These are phyloP conservation scores for Aegilops tauschii DNA, from an alignment of 176 grass and related monocot genomes.

Conservation along the genomic window DNA sequence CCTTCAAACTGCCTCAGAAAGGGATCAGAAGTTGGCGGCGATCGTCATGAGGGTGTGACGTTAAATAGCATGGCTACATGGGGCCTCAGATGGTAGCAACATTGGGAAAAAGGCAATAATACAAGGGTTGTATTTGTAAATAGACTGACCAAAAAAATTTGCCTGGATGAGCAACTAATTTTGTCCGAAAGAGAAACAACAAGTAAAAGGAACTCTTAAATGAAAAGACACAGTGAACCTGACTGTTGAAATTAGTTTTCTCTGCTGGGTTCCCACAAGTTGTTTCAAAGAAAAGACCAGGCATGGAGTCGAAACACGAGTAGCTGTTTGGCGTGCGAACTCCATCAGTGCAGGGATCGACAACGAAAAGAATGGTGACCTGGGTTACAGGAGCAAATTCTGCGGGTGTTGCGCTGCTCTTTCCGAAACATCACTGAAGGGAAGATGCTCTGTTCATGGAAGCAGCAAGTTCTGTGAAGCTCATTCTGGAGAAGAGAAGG, in stretches of 20 bases:
- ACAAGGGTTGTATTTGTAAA: slow-evolving; percentile 39
- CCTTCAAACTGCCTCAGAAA: slow-evolving; percentile 92
- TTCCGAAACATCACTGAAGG: not conserved
- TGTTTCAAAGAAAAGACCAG: not conserved
- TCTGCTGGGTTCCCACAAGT: not conserved
- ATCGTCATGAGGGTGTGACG: slow-evolving; percentile 39
- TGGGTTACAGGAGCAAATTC: not conserved
- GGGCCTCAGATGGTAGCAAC: not conserved
- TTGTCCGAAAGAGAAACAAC: slow-evolving; percentile 31
- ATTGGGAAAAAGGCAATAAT: slow-evolving; percentile 26
- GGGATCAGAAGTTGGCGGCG: slow-evolving; percentile 75
- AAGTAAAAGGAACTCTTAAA: not conserved
- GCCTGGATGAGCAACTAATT: slow-evolving; percentile 42
- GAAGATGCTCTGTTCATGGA: not conserved
- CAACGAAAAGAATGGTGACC: not conserved
- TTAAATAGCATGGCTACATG: not conserved
- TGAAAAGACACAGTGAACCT: not conserved
- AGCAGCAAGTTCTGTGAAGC: slow-evolving; percentile 3
- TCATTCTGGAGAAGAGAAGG: slow-evolving; percentile 15
- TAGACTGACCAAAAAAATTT: slow-evolving; percentile 55
- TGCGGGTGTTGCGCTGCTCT: not conserved
- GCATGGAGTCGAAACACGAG: not conserved
- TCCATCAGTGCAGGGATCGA: not conserved
- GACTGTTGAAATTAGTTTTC: not conserved
- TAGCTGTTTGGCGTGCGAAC: not conserved